Evolutionary conservation across 129 eudicot species (phyloP).

Genomic region (Mikania micrantha): DNA sequence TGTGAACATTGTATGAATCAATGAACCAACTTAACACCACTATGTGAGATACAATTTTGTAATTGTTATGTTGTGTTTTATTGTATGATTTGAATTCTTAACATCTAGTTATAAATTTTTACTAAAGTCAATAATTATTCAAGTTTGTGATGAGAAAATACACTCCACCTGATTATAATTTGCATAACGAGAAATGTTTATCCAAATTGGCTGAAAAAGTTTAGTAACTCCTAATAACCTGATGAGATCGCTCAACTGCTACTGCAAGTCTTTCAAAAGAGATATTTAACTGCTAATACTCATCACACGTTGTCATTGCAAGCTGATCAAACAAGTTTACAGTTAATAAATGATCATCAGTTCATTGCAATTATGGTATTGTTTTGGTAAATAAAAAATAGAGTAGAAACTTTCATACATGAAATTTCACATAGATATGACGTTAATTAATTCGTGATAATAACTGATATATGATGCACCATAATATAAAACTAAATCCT

Average conservation of each 20-base stretch:
- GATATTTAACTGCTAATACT: background rate
- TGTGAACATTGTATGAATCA: too few relatives aligned
- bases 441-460: background rate
- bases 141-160: background rate
- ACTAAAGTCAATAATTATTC: background rate
- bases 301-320: slow-evolving; percentile 5
- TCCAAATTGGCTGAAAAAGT: background rate
- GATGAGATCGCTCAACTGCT: background rate
- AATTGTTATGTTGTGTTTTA: too few relatives aligned
- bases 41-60: too few relatives aligned
- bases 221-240: background rate
- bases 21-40: too few relatives aligned
- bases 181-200: background rate
- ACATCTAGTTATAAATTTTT: background rate
- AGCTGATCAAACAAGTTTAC: slow-evolving; percentile 4
- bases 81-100: background rate
- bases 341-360: background rate
- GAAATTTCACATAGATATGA: background rate
- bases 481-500: slow-evolving; percentile 7
- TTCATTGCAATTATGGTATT: background rate
- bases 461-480: background rate
- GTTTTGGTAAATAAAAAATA: background rate
- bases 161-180: background rate
- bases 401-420: background rate
- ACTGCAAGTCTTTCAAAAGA: background rate